Conservation (phyloP, 2,329 filamentous ascomycete species). For the Cercospora sojina region DNA sequence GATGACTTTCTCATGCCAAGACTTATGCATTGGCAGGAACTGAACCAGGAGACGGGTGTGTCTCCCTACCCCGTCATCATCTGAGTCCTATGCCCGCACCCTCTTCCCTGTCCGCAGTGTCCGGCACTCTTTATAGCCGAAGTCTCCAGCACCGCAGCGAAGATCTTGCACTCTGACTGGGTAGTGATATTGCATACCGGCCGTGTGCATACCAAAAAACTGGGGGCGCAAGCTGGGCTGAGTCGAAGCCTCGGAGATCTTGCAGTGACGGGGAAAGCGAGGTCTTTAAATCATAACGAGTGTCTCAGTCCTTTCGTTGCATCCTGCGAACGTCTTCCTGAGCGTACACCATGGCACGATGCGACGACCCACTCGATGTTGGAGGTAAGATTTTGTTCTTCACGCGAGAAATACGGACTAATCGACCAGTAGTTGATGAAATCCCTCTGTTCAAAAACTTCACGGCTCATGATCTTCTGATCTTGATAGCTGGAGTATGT, state of each 20-base stretch:
- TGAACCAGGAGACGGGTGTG: neutral
- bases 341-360: neutral
- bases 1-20: neutral
- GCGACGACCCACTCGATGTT: neutral
- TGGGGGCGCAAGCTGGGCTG: too few relatives aligned
- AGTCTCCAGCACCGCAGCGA: neutral
- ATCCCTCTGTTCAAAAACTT: neutral
- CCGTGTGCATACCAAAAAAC: neutral
- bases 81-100: neutral
- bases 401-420: neutral
- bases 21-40: neutral
- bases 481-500: neutral
- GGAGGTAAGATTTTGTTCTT: neutral
- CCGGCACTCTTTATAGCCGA: neutral
- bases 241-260: too few relatives aligned
- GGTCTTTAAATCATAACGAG: neutral
- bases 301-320: neutral
- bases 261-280: neutral
- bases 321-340: neutral
- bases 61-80: neutral
- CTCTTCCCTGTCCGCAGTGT: too few relatives aligned
- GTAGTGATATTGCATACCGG: neutral
- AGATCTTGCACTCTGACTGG: neutral
- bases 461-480: neutral
- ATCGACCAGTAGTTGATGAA: neutral